Evolutionary conservation across 31 red algal genomes (phyloP), one percentile per base, ranked within the genome.

Genomic region (Porphyra umbilicalis): DNA sequence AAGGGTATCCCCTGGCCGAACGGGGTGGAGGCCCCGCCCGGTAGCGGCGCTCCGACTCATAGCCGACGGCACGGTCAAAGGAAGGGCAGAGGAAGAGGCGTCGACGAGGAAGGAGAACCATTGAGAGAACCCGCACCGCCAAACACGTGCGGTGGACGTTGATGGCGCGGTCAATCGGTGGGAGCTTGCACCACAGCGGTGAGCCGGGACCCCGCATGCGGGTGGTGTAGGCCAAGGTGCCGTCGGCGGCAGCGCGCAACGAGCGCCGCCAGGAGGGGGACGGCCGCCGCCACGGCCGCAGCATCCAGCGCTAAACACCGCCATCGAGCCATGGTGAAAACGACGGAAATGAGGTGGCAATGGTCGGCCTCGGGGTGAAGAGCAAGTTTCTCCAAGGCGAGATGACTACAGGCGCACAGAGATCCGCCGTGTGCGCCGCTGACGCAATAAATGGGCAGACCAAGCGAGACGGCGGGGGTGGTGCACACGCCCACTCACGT

Each of bases 1-100:
- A 35, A 94, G 90, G 35, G 46, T 33, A 38, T 98, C 96, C 9
- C 96, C 96, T 16, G 95, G 75, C 74, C 85, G 39, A 18, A 98
- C 89, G 77, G 89, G 90, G 57, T 98, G 96, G 81, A 95, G 95
- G 37, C 96, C 96, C 96, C 32, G 35, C 5, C 36, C 85, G 84
- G 79, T 98, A 98, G 76, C 92, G 92, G 29, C 86, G 86, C 33
- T 85, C 82, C 57, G 57, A 71, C 57, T 71, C 57, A 29, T 71
- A 71, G 6, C 57, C 57, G 8, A 71, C 25, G 14, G 57, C 57
- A 29, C 57, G 57, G 57, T 71, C 57, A 71, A 71, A 71, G 57
- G 57, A 71, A 1, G 57, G 57, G 57, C 57, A 18, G 57, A 1
- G 25, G 57, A 18, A 4, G 57, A 71, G 25, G 57, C 57, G 25